These are phyloP conservation scores for Ziziphus jujuba DNA, from an alignment of 306 rosid genomes.

Conservation along the genomic window DNA sequence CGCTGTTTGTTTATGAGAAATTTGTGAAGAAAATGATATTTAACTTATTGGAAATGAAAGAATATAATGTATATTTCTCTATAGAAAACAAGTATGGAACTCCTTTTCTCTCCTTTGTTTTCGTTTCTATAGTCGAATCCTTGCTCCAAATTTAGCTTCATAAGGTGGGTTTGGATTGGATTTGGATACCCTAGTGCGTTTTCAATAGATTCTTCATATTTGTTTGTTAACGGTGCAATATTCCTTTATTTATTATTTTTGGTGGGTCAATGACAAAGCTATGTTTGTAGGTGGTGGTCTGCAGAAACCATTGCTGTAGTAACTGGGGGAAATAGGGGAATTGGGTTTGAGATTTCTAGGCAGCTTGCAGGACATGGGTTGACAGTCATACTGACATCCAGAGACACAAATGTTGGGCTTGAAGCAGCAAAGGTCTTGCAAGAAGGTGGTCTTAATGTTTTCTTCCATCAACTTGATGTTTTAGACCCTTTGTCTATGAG, in stretches of 20 bases:
- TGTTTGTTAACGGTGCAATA: not conserved
- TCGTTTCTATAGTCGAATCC: too few species aligned
- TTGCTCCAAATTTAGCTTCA: too few species aligned
- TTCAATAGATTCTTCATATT: too few species aligned
- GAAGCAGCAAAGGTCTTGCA: slow-evolving; percentile 85
- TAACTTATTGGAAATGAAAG: too few species aligned
- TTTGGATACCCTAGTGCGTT: too few species aligned
- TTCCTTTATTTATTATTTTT: not conserved
- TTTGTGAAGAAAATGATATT: too few species aligned
- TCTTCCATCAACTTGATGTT: slow-evolving; percentile 71
- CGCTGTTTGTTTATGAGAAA: too few species aligned
- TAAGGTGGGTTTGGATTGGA: too few species aligned
- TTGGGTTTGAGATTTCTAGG: slow-evolving; percentile 80
- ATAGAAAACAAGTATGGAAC: too few species aligned
- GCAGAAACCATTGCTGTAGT: slow-evolving; percentile 83
- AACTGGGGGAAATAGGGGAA: slow-evolving; percentile 90
- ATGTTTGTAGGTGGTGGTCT: slow-evolving; percentile 80
- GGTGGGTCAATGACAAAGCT: not conserved
- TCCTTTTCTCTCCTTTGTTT: too few species aligned
- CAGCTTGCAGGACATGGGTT: slow-evolving; percentile 84
- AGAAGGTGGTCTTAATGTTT: slow-evolving; percentile 78
- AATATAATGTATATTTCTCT: too few species aligned
- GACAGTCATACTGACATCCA: slow-evolving; percentile 77
- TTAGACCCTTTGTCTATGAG: slow-evolving; percentile 61
- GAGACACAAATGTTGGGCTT: slow-evolving; percentile 68